These are phyloP conservation scores for Fusarium setosum DNA, from an alignment of 2,329 filamentous ascomycete species.

Conservation along the genomic window DNA sequence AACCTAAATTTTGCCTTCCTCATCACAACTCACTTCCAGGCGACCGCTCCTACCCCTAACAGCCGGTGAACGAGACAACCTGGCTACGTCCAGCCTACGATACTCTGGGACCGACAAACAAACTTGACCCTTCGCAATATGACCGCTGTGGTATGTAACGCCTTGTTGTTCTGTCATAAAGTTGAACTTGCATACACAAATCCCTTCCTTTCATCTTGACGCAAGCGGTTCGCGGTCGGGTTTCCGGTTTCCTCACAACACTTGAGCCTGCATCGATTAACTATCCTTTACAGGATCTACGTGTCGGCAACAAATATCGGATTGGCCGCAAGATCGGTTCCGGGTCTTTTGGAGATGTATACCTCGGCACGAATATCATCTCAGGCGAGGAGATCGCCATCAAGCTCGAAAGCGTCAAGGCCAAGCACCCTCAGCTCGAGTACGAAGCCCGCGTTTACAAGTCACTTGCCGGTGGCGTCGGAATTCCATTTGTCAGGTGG, in stretches of 20 bases:
- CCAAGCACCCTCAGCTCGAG: slow-evolving; percentile 98
- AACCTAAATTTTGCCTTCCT: neutral
- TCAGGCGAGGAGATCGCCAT: slow-evolving; percentile 99
- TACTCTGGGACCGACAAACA: neutral
- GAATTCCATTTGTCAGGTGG: slow-evolving; percentile 99
- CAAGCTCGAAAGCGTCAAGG: slow-evolving; percentile 99
- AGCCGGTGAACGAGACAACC: neutral
- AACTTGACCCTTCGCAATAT: neutral
- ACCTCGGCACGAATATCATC: slow-evolving; percentile 99
- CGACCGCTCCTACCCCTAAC: neutral
- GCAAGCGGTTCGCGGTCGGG: neutral
- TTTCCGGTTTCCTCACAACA: neutral
- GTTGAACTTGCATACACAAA: too few species aligned
- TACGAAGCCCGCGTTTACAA: slow-evolving; percentile 97
- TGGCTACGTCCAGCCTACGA: neutral
- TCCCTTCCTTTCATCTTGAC: neutral
- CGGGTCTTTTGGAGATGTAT: slow-evolving; percentile 98
- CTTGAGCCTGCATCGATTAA: neutral
- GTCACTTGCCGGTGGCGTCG: slow-evolving; percentile 92
- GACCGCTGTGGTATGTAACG: neutral
- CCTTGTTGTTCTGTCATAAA: neutral
- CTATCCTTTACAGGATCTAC: slow-evolving; percentile 78
- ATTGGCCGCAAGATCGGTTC: slow-evolving; percentile 99
- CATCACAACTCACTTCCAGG: too few species aligned
- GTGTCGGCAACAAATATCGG: slow-evolving; percentile 99